These are phyloP conservation scores for Hypoxylon sp. DNA, from an alignment of 2,329 filamentous ascomycete genomes.

Conservation along the genomic window DNA sequence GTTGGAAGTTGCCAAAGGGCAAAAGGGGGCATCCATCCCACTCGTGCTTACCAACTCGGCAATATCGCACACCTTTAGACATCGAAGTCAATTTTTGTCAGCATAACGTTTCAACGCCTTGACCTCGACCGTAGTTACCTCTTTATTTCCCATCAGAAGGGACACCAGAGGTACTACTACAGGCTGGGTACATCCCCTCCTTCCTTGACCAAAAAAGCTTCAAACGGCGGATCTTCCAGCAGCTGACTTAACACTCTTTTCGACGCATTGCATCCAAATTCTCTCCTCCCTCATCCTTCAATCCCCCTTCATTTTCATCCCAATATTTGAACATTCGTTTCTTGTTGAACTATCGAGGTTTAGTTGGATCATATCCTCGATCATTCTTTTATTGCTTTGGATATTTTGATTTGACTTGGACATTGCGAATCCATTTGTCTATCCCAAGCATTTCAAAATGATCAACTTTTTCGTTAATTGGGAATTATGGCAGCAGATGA, in stretches of 20 bases:
- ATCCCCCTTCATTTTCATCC: constrained; percentile 12
- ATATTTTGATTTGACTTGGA: constrained; percentile 33
- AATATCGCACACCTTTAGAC: constrained; percentile 8
- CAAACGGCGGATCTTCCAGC: neutral
- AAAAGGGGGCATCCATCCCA: too few relatives aligned
- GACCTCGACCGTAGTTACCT: constrained; percentile 19
- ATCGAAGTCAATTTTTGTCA: constrained; percentile 10
- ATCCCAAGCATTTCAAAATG: constrained; percentile 47
- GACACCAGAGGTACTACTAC: constrained; percentile 9
- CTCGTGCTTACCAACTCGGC: too few relatives aligned
- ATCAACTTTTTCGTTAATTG: constrained; percentile 71
- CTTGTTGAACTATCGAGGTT: constrained; percentile 4
- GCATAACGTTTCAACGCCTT: constrained; percentile 2
- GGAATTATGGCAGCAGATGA: constrained; percentile 89
- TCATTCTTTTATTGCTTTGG: constrained; percentile 34
- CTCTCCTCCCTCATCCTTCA: constrained; percentile 12
- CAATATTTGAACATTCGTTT: constrained; percentile 33
- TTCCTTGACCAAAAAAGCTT: constrained; percentile 1
- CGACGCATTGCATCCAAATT: constrained; percentile 6
- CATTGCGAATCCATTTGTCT: constrained; percentile 26
- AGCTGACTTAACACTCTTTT: constrained; percentile 16
- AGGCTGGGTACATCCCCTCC: constrained; percentile 3
- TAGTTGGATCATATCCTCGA: constrained; percentile 22
- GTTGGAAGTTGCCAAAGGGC: constrained; percentile 9
- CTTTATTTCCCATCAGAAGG: constrained; percentile 1